Evolutionary conservation across 2,329 filamentous ascomycete species (phyloP), one percentile per base, ranked within the genome.

Genomic region (Annulohypoxylon truncatum): DNA sequence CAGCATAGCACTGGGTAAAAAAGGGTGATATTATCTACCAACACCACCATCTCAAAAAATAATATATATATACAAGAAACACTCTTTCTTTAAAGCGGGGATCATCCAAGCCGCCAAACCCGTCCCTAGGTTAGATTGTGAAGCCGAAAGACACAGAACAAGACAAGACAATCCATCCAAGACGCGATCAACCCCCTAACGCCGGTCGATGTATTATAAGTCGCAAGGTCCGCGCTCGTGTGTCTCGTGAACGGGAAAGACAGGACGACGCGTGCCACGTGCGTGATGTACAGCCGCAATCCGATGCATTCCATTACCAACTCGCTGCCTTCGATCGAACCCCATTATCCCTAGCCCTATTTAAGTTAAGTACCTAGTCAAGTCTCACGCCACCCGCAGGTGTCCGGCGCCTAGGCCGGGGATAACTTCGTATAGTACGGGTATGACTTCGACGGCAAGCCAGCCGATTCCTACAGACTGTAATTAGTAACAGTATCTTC

Each of bases 341-440:
- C 12, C 20, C 20, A 10, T 22, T 22, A 7, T 2, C 2, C 2
- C n/a, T 13, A 35, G 4, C 33, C 33, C n/a, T n/a, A n/a, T n/a
- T n/a, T n/a, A n/a, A 38, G 4, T 15, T n/a, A 35, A 31, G n/a
- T n/a, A 31, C 8, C 29, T 31, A 4, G 7, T 3, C n/a, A 13
- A 50, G n/a, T 31, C 29, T 73, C 58, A 74, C 60, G 66, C 72
- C 35, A 69, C 47, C 40, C 72, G 72, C 28, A 75, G 68, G 52
- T 75, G 74, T 31, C 73, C 72, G 47, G 72, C 69, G 52, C 80
- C 79, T 22, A 82, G 68, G 29, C 80, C 80, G 40, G 74, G 74
- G 52, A 82, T 77, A 42, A 81, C 59, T 54, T 82, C 79, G 64
- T 81, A 80, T 20, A 82, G 74, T 46, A 82, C 75, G n/a, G 80